Base-by-base conservation (phyloP, 768 basidiomycete species). In the Clitopilus hobsonii region DNA sequence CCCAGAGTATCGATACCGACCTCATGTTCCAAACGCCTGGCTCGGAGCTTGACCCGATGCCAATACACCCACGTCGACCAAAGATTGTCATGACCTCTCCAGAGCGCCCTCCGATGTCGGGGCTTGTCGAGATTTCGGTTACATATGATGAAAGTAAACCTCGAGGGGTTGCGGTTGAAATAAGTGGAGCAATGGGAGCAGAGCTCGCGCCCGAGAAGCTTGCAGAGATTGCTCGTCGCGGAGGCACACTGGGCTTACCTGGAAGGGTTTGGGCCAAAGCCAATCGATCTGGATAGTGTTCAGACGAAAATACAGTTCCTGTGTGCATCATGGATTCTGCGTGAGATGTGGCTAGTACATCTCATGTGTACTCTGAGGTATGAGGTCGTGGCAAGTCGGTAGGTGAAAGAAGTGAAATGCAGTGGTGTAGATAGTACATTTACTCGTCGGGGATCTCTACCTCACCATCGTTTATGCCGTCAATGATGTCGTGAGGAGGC, bases 401-500 rank as follows among this genome's bases (percentile, higher is more conserved):
- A 36, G 32, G 32, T 36, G 26, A 51, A 53, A 23, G 8, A 51
- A 51, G 20, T 36, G 41, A 32, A 27, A 71, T 62, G 62, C 53
- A 51, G 70, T 58, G 69, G 22, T 38, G 56, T 24, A 63, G 60
- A 65, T 55, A 60, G 63, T 58, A 63, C 58, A 59, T 72, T 72
- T 90, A 94, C 83, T 91, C 89, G 56, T 88, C 88, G 54, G 92
- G 91, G 54, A 92, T 82, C 73, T 92, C 90, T 58, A 92, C 76
- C 70, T 93, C 91, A 54, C 89, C 91, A 56, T 84, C 80, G 76
- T 88, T 82, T 68, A 94, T 93, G 53, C 74, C 84, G 52, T 95
- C 94, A 62, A 96, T 95, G 67, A 97, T 68, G 69, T 96, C 94
- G 74, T 98, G 96, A 55, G 96, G 84, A 28, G 91, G 88, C 71